Evolutionary conservation across 2,329 filamentous ascomycete species (phyloP), one percentile per base, ranked within the genome.

Genomic region (Phialophora expanda): DNA sequence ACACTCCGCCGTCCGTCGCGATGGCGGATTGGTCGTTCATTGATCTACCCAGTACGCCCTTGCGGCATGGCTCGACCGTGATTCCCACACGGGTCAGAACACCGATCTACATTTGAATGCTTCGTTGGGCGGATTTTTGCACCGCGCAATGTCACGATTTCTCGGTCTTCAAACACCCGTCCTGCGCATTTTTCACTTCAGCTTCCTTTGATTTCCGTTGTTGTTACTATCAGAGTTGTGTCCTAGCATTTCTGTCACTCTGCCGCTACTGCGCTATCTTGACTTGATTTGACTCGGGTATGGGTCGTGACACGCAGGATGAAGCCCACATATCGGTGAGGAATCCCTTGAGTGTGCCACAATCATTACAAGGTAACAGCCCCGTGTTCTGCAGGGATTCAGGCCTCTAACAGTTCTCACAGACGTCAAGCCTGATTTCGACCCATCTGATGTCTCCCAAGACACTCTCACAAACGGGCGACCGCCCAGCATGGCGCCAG

Each of bases 401-500:
- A 28, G 11, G 4, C 17, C 53, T 55, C 53, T 32, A 17, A 55
- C 26, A 28, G n/a, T 11, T 26, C 12, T 34, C 30, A 20, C 28
- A 61, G 41, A 28, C 30, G 17, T 26, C 50, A 22, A 22, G 44
- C 24, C 11, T 20, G 46, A 54, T 20, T 30, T 56, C 50, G 20
- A 65, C 8, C 50, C 28, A 8, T 34, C 44, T 32, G 58, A 61
- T 53, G 46, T 46, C 50, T 62, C 62, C 30, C 58, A 60, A 24
- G 32, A 59, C 26, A 65, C 62, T 26, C 56, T 65, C 32, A 30
- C 55, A 28, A 62, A 46, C 32, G 50, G 55, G 26, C 57, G 20
- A 22, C 46, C 66, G 5, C n/a, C 57, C 12, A 58, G 12, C 57
- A 24, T 58, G 57, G 28, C 66, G 26, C 62, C 66, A 22, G 62